Percentiles rank a stretch among this genome's conserved stretches.
phyloP scores from a whole-genome alignment of 2,329 filamentous ascomycete species.

The Hypoxylon sp. region DNA sequence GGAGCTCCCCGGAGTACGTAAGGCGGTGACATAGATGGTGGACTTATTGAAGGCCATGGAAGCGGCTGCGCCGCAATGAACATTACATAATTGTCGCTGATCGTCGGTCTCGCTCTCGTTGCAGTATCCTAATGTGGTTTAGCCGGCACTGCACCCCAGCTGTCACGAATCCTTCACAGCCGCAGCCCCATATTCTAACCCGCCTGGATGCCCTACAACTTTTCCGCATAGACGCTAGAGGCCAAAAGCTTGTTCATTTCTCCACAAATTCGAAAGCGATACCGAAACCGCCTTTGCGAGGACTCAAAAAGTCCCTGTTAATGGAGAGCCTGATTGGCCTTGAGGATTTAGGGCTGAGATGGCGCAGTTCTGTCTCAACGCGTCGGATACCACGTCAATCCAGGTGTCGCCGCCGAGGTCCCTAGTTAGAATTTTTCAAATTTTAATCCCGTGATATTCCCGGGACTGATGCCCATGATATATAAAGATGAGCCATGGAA shows the following conservation, averaged over 20 bases:
- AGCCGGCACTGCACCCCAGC: background rate
- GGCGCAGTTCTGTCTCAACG: background rate
- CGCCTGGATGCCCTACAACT: background rate
- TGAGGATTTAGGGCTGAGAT: conserved; percentile 10
- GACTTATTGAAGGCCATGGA: conserved; percentile 9
- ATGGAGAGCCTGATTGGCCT: background rate
- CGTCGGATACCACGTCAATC: background rate
- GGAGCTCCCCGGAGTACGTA: background rate
- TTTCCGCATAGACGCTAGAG: background rate
- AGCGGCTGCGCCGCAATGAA: conserved; percentile 8
- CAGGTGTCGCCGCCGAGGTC: background rate
- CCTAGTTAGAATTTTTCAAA: background rate
- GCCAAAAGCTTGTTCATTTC: background rate
- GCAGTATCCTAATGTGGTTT: background rate
- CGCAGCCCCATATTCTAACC: background rate
- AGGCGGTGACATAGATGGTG: background rate
- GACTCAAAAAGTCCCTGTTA: background rate
- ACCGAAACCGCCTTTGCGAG: conserved; percentile 6
- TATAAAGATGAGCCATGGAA: background rate
- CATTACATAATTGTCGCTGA: background rate
- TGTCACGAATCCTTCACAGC: background rate
- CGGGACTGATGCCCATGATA: background rate
- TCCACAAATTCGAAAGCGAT: conserved; percentile 3
- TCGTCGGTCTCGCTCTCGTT: conserved; percentile 4
- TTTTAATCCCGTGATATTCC: background rate